Evolutionary conservation across 495 filamentous ascomycete species (phyloP).

Genomic region (Daldinia concentrica): DNA sequence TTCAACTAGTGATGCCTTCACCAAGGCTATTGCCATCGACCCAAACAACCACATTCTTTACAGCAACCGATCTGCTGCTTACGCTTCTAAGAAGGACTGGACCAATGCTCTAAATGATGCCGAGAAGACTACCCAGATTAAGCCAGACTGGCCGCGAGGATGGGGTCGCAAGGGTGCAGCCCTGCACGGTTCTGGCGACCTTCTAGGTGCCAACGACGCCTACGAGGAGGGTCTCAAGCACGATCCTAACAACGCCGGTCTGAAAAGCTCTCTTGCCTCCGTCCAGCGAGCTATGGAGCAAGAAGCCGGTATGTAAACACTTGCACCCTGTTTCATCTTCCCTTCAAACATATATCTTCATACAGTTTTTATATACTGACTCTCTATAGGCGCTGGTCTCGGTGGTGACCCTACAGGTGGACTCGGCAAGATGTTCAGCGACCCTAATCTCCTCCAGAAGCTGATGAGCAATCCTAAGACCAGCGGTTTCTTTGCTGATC

Average conservation of each 20-base stretch:
- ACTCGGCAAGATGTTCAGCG: conserved; percentile 89
- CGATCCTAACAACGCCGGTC: conserved; percentile 90
- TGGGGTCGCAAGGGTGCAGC: conserved; percentile 93
- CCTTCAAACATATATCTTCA: neutral
- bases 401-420: conserved; percentile 71
- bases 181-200: conserved; percentile 83
- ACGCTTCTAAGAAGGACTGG: conserved; percentile 88
- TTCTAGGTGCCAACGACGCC: conserved; percentile 84
- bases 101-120: conserved; percentile 87
- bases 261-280: conserved; percentile 83
- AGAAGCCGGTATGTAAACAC: conserved; percentile 67
- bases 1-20: conserved; percentile 83
- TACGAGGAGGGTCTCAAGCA: conserved; percentile 92
- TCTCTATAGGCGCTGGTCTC: conserved; percentile 51
- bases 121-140: conserved; percentile 88
- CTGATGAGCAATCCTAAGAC: conserved; percentile 95
- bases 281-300: conserved; percentile 89
- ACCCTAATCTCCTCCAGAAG: conserved; percentile 88
- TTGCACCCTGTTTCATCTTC: neutral
- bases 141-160: conserved; percentile 98
- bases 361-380: conserved; percentile 14
- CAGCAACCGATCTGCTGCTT: conserved; percentile 97
- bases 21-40: conserved; percentile 89
- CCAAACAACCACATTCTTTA: conserved; percentile 93
- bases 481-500: conserved; percentile 80